These are phyloP conservation scores for Kalaharituber pfeilii DNA, from an alignment of 2,329 filamentous ascomycete genomes.

Conservation along the genomic window DNA sequence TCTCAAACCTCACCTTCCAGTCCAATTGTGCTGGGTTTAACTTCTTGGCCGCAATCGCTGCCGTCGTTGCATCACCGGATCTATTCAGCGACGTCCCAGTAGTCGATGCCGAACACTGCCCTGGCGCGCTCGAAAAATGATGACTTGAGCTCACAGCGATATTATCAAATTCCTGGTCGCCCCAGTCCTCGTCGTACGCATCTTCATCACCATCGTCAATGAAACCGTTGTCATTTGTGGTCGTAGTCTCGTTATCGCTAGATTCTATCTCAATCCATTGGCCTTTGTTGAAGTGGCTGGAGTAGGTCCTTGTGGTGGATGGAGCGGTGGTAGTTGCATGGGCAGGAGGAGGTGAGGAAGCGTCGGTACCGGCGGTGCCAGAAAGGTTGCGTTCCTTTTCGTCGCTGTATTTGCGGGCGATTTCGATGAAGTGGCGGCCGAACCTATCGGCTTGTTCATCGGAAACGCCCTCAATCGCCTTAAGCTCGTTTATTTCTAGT, in stretches of 20 bases:
- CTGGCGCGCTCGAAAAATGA: not conserved
- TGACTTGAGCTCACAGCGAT: not conserved
- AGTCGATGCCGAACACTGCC: not conserved
- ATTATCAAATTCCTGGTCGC: not conserved
- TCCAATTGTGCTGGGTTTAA: not conserved
- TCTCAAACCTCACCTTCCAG: not conserved
- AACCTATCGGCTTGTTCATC: not conserved
- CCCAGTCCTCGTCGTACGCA: not conserved
- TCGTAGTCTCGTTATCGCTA: not conserved
- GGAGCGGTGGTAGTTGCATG: too few relatives aligned
- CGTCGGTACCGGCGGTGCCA: slow-evolving; percentile 22
- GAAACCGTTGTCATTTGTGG: slow-evolving; percentile 20
- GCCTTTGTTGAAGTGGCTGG: not conserved
- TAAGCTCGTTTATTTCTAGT: slow-evolving; percentile 7
- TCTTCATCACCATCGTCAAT: slow-evolving; percentile 24
- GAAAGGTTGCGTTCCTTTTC: slow-evolving; percentile 40
- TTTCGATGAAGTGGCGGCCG: not conserved
- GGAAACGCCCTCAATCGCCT: slow-evolving; percentile 1
- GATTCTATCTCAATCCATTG: not conserved
- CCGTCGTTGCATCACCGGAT: not conserved
- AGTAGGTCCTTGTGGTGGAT: too few relatives aligned
- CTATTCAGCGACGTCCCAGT: not conserved
- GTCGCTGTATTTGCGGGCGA: slow-evolving; percentile 23
- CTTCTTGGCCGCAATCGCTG: not conserved
- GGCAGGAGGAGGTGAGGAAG: not conserved